Conservation (phyloP, 1,139 yeast genomes). For the Yamadazyma atlantica region DNA sequence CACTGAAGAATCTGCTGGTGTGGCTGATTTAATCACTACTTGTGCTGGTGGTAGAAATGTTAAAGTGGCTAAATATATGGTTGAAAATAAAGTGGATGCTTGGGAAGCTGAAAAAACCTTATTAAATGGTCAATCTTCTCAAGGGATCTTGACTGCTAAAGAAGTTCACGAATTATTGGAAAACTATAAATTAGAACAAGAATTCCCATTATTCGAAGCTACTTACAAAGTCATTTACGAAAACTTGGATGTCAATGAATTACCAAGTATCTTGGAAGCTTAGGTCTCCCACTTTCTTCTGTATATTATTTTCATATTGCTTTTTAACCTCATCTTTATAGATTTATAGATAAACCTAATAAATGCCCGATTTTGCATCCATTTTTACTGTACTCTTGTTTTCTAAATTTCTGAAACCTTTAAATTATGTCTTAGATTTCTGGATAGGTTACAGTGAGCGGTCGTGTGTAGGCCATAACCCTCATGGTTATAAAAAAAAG, state of each 20-base stretch:
- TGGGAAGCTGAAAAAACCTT: slow-evolving; percentile 78
- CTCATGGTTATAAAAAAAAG: too few species aligned
- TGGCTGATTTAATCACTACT: slow-evolving; percentile 93
- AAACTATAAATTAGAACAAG: slow-evolving; percentile 56
- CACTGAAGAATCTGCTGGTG: slow-evolving; percentile 92
- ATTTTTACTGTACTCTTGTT: background rate
- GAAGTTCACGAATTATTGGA: slow-evolving; percentile 86
- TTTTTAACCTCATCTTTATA: background rate
- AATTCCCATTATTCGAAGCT: slow-evolving; percentile 86
- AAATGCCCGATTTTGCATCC: background rate
- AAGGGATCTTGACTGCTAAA: slow-evolving; percentile 84
- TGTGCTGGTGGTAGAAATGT: slow-evolving; percentile 97
- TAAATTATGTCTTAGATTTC: too few species aligned
- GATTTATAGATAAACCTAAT: background rate
- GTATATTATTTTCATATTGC: slow-evolving; percentile 1
- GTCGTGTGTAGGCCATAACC: too few species aligned
- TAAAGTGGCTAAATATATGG: slow-evolving; percentile 79
- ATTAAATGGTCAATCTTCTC: slow-evolving; percentile 91
- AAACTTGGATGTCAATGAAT: slow-evolving; percentile 45
- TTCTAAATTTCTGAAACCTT: too few species aligned
- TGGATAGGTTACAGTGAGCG: too few species aligned
- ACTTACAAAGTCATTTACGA: slow-evolving; percentile 82
- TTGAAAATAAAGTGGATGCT: slow-evolving; percentile 67
- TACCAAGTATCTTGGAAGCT: slow-evolving; percentile 32
- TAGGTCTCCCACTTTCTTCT: slow-evolving; percentile 3